These are phyloP conservation scores for Leccinum fallax DNA, from an alignment of 1,284 basidiomycete genomes.

Conservation along the genomic window DNA sequence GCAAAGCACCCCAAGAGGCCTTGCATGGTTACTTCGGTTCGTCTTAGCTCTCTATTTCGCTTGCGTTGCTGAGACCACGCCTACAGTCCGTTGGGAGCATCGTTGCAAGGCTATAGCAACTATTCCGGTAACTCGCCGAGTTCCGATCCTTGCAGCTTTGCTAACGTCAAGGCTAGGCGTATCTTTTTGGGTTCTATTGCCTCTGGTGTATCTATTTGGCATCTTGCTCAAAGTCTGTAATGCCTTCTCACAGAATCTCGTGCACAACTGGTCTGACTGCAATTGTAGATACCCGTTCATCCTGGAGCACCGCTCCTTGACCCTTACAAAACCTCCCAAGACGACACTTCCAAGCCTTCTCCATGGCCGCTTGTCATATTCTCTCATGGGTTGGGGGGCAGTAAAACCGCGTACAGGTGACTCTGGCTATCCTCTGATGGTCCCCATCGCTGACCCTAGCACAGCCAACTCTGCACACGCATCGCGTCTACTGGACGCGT, in stretches of 20 bases:
- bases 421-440: background rate
- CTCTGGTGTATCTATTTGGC: constrained; percentile 52
- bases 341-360: constrained; percentile 17
- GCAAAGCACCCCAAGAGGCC: constrained; percentile 38
- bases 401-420: constrained; percentile 69
- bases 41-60: constrained; percentile 17
- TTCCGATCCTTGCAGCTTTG: background rate
- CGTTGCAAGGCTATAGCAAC: constrained; percentile 46
- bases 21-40: constrained; percentile 57
- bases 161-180: constrained; percentile 29
- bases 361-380: constrained; percentile 78
- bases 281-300: constrained; percentile 56
- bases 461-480: constrained; percentile 66
- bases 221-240: constrained; percentile 43
- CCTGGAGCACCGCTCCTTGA: constrained; percentile 55
- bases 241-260: background rate
- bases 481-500: constrained; percentile 76
- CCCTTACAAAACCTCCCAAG: constrained; percentile 28
- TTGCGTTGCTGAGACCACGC: background rate
- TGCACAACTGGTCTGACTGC: background rate
- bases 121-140: constrained; percentile 39
- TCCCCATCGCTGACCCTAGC: constrained; percentile 6
- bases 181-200: constrained; percentile 50
- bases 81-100: constrained; percentile 45
- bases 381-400: constrained; percentile 82